Conservation (phyloP, 345 rosid species). For the sweet orange (Citrus sinensis) region DVS_A1.0 CM039163.1:13532501-13533000, state of each 20-base stretch:
- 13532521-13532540: too few relatives aligned
- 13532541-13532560: neutral
- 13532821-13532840: too few relatives aligned
- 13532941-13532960: too few relatives aligned
- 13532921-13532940: too few relatives aligned
- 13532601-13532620: conserved; percentile 38
- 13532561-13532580: neutral
- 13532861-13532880: too few relatives aligned
- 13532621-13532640: conserved; percentile 32
- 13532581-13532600: neutral
- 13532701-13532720: conserved; percentile 39
- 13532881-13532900: too few relatives aligned
- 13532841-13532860: too few relatives aligned
- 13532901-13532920: too few relatives aligned
- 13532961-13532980: too few relatives aligned
- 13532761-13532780: conserved; percentile 67
- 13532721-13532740: conserved; percentile 60
- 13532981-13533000: too few relatives aligned
- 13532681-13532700: conserved; percentile 49
- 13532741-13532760: conserved; percentile 67
- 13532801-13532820: neutral
- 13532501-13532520: conserved; percentile 19
- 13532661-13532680: conserved; percentile 43
- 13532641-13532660: conserved; percentile 49
- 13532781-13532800: conserved; percentile 41